Conservation (phyloP, 176 grass and related monocot species). For the Carex pumila region DNA sequence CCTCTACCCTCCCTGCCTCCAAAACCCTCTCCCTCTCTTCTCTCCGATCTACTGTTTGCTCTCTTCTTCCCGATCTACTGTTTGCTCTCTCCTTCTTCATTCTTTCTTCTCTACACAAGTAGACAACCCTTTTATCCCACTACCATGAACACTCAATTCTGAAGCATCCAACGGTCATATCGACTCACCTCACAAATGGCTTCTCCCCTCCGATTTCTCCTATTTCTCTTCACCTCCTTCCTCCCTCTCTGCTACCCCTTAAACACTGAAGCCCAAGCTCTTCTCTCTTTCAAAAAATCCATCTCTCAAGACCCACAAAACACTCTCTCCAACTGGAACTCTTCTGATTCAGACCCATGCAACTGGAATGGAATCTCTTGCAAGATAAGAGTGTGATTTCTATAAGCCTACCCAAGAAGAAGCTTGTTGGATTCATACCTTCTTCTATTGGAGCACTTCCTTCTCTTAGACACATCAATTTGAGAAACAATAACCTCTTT, state of each 20-base stretch:
- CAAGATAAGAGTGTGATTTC: conserved; percentile 31
- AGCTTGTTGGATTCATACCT: conserved; percentile 42
- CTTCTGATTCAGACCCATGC: conserved; percentile 51
- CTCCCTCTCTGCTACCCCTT: conserved; percentile 26
- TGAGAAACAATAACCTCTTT: conserved; percentile 52
- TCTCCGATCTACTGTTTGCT: neutral
- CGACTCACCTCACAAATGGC: neutral
- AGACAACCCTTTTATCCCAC: neutral
- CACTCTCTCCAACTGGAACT: conserved; percentile 60
- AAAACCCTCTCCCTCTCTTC: neutral
- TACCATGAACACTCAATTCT: neutral
- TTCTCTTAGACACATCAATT: conserved; percentile 83
- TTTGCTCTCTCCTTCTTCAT: neutral
- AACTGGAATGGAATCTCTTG: conserved; percentile 83
- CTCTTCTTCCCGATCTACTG: neutral
- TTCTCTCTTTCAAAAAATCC: conserved; percentile 64
- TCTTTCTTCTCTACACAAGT: neutral
- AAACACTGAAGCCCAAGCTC: conserved; percentile 51
- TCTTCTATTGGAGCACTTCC: conserved; percentile 31
- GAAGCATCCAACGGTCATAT: conserved; percentile 24
- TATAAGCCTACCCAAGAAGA: conserved; percentile 57
- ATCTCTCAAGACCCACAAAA: conserved; percentile 52
- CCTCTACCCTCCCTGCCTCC: neutral
- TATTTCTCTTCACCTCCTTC: conserved; percentile 1
- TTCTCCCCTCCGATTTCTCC: neutral